Percentiles rank a stretch among this genome's conserved stretches.
These are phyloP conservation scores for Dioscorea cayenensis DNA, from an alignment of 116 monocot species.

Conservation along the genomic window DNA sequence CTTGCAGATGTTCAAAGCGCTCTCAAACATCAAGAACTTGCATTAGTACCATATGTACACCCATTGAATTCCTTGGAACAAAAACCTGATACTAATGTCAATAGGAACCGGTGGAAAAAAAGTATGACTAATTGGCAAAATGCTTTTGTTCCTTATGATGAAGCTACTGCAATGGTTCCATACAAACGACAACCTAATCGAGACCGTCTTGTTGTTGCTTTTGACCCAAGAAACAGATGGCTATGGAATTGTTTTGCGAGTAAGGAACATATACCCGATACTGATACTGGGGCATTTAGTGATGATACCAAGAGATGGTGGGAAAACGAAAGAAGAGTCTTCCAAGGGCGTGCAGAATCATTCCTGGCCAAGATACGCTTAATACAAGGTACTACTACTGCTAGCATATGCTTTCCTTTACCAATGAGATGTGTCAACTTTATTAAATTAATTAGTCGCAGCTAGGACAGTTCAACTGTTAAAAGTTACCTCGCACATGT, in stretches of 20 bases:
- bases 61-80: background rate
- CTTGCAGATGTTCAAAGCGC: too few species aligned
- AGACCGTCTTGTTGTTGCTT: slow-evolving; percentile 16
- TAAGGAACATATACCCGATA: slow-evolving; percentile 19
- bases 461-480: too few species aligned
- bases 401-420: background rate
- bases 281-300: slow-evolving; percentile 15
- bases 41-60: too few species aligned
- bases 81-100: background rate
- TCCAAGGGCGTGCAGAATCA: slow-evolving; percentile 41
- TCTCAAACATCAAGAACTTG: too few species aligned
- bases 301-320: slow-evolving; percentile 49
- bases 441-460: too few species aligned
- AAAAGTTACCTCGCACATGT: too few species aligned
- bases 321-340: slow-evolving; percentile 50
- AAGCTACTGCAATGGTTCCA: background rate
- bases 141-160: slow-evolving; percentile 1
- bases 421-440: too few species aligned
- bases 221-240: slow-evolving; percentile 36
- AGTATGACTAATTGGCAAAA: background rate
- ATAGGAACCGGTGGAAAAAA: background rate
- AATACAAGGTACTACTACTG: slow-evolving; percentile 38
- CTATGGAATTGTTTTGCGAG: slow-evolving; percentile 59
- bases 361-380: slow-evolving; percentile 69
- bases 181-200: background rate